Evolutionary conservation across 441 rosid genomes (phyloP), one percentile per base, ranked within the genome.

Genomic region (Pelargonium fulgidum): DNA sequence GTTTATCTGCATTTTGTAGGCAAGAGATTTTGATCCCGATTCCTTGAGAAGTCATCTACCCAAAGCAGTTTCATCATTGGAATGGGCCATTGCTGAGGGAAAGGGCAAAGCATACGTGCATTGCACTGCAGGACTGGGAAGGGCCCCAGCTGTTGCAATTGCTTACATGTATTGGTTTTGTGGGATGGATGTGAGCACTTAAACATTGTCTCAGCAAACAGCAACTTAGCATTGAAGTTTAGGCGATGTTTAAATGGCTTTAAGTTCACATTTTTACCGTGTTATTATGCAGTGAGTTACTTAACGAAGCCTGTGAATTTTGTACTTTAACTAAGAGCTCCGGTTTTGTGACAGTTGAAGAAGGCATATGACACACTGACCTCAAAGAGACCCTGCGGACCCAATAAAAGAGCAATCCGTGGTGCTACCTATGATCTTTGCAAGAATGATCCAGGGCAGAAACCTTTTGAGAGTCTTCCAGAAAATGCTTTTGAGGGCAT

Each of bases 91-190:
- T 72, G 85, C 91, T 0, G 81, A 89, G 67, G 98, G 93, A 66
- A 93, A 87, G 75, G 97, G 96, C 26, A 72, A 84, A 70, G 91
- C 78, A 3, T 93, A 93, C 22, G 88, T 93, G 44, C 98, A 93
- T 66, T 93, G 97, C 77, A 86, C 96, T 7, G 98, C 98, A 7
- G 97, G 98, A 63, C 80, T 93, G 5, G 98, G 98, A 75, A 89
- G 97, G 73, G 98, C 98, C 29, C 98, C 97, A 7, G 97, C 96
- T 9, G 88, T 87, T 69, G 88, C 90, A 0, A 88, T 89, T 42
- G 85, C 98, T 48, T 92, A 89, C 78, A 81, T 89, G 83, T 89
- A 78, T 81, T 88, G 96, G 96, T 87, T 92, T 75, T 75, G 86
- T 14, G 62, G 62, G 79, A 83, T 87, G 90, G 85, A 82, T 50